Conservation (phyloP, 805 yeast genomes). For the Wickerhamomyces alni region DNA sequence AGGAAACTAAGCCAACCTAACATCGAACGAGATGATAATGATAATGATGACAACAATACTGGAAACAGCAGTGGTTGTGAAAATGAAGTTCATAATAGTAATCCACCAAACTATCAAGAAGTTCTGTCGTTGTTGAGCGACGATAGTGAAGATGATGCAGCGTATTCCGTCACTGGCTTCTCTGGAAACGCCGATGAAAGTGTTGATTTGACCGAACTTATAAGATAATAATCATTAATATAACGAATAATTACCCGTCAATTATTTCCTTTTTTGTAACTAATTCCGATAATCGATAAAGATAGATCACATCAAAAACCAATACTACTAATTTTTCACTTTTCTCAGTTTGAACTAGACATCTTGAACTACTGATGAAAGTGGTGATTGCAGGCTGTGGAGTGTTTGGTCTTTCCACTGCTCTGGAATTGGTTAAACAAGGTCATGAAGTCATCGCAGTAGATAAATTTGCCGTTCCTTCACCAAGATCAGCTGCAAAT, state of each 20-base stretch:
- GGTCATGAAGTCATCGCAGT: slow-evolving; percentile 29
- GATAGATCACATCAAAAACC: too few species aligned
- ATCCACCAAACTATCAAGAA: slow-evolving; percentile 32
- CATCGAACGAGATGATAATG: neutral
- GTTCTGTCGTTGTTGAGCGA: slow-evolving; percentile 18
- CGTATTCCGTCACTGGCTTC: neutral
- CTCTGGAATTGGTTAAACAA: slow-evolving; percentile 28
- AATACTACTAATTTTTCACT: too few species aligned
- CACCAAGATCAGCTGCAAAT: slow-evolving; percentile 40
- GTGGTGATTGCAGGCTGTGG: slow-evolving; percentile 30
- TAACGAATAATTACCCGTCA: too few species aligned
- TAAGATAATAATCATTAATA: too few species aligned
- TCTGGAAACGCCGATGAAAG: slow-evolving; percentile 7
- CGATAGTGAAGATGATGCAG: neutral
- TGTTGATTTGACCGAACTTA: slow-evolving; percentile 15
- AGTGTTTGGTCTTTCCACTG: slow-evolving; percentile 41
- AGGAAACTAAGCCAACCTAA: slow-evolving; percentile 1
- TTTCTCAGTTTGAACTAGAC: too few species aligned
- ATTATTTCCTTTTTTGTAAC: too few species aligned
- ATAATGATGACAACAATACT: too few species aligned
- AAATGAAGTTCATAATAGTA: slow-evolving; percentile 4
- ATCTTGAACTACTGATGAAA: too few species aligned
- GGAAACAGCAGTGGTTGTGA: slow-evolving; percentile 3
- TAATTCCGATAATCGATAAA: too few species aligned
- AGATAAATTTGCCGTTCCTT: slow-evolving; percentile 37